phyloP scores from a whole-genome alignment of 306 rosid genomes.

The Cucurbita argyrosperma region DNA sequence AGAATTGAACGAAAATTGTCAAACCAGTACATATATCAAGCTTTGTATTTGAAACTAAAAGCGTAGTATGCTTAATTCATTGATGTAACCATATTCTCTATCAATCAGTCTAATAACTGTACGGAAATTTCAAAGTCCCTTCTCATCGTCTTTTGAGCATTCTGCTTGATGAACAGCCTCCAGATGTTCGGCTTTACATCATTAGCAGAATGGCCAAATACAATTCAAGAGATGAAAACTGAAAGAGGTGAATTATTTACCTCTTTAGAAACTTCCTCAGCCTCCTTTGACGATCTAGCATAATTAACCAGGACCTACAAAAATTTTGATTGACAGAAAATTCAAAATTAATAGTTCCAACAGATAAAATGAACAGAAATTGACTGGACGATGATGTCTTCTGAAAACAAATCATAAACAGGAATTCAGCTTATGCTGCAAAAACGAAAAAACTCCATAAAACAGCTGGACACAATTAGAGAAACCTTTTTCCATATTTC shows the following conservation, averaged over 20 bases:
- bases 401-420: background rate
- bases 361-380: background rate
- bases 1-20: background rate
- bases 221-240: background rate
- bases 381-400: background rate
- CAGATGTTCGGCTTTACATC: background rate
- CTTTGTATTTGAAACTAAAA: background rate
- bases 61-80: background rate
- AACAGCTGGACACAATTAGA: background rate
- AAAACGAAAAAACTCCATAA: background rate
- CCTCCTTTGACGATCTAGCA: constrained; percentile 89
- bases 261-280: constrained; percentile 87
- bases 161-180: background rate
- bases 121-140: background rate
- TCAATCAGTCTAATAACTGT: background rate
- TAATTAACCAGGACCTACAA: constrained; percentile 77
- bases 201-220: background rate
- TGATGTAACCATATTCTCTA: background rate
- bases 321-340: constrained; percentile 2
- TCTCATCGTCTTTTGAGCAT: background rate
- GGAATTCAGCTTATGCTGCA: background rate
- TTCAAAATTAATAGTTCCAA: background rate
- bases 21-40: background rate
- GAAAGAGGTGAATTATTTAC: constrained; percentile 16
- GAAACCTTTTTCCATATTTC: background rate